Conservation (phyloP, 2,329 filamentous ascomycete genomes). For the Madurella fahalii region DNA sequence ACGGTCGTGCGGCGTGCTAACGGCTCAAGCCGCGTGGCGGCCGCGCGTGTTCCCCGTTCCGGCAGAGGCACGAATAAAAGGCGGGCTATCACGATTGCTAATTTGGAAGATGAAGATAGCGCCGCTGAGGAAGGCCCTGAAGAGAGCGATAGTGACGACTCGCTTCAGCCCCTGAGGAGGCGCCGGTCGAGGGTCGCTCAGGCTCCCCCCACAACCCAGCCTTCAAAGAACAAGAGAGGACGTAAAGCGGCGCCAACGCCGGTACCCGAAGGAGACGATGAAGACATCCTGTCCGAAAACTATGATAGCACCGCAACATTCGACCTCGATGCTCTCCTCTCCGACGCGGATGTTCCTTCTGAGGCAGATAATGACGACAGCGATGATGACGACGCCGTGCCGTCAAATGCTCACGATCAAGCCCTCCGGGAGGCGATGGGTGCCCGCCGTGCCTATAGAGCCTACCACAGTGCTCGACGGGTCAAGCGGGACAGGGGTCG, state of each 20-base stretch:
- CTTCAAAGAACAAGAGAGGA: background rate
- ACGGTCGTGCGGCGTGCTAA: background rate
- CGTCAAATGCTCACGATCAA: slow-evolving; percentile 23
- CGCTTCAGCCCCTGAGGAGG: slow-evolving; percentile 1
- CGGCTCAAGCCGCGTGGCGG: background rate
- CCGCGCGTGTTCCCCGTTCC: background rate
- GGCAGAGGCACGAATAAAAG: slow-evolving; percentile 3
- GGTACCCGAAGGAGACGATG: slow-evolving; percentile 5
- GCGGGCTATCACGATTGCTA: slow-evolving; percentile 6
- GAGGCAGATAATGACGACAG: slow-evolving; percentile 8
- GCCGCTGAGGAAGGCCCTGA: background rate
- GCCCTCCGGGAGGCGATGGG: slow-evolving; percentile 20
- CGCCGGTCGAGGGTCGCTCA: background rate
- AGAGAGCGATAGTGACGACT: slow-evolving; percentile 14
- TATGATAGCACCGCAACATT: slow-evolving; percentile 7
- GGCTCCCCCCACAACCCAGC: background rate
- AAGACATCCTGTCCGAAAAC: slow-evolving; percentile 2
- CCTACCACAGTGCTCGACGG: slow-evolving; percentile 27
- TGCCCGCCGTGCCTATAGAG: slow-evolving; percentile 34
- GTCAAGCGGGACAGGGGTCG: slow-evolving; percentile 54
- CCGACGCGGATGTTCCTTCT: too few species aligned
- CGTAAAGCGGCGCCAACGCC: background rate
- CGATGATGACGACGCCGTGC: slow-evolving; percentile 35
- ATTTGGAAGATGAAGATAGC: slow-evolving; percentile 12
- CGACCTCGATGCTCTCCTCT: background rate